Base-by-base conservation (phyloP, 345 rosid species). In the Limnanthes douglasii region DNA sequence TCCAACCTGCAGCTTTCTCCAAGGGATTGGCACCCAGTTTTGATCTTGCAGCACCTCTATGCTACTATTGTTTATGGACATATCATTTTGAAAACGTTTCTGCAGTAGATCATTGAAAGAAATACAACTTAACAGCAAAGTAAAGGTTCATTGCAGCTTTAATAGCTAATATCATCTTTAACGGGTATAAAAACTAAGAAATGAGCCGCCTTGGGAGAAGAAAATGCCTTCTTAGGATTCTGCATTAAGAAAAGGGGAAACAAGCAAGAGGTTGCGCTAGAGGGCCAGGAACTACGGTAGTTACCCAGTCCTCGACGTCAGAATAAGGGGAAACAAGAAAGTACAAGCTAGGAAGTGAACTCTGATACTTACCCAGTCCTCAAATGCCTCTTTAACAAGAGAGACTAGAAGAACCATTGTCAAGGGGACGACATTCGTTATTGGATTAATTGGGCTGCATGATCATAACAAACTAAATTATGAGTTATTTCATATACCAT, bases 1-100 rank as follows among this genome's bases (percentile, higher is more conserved):
- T 66, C 99, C 96, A 56, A 81, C 99, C 65, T 85, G 99, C 64
- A 92, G 56, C 75, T 61, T 85, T 69, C 79, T 78, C 99, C 96
- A 92, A 3, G 94, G 68, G 31, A 75, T 53, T 56, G 59, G 33
- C 56, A 45, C 68, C 99, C 99, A 92, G 51, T 45, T 70, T 53
- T 73, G 80, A 63, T 70, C 78, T 70, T 71, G 90, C 65, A 92
- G 60, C 41, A 92, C 74, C 1, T 92, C 99, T 59, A 78, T 60
- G 7, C 20, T 65, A 65, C 58, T 68, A 64, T 73, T 85, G 58
- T 92, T 92, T 58, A 92, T 73, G 24, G 79, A 34, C 93, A 78
- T 73, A 60, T 92, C 96, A 48, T 92, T 92, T 68, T 92, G 99
- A 48, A 85, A 72, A 16, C 99, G 93, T 51, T 78, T 86, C 96